Evolutionary conservation across 345 rosid genomes (phyloP).

Genomic region (Moricandia moricandioides): DNA sequence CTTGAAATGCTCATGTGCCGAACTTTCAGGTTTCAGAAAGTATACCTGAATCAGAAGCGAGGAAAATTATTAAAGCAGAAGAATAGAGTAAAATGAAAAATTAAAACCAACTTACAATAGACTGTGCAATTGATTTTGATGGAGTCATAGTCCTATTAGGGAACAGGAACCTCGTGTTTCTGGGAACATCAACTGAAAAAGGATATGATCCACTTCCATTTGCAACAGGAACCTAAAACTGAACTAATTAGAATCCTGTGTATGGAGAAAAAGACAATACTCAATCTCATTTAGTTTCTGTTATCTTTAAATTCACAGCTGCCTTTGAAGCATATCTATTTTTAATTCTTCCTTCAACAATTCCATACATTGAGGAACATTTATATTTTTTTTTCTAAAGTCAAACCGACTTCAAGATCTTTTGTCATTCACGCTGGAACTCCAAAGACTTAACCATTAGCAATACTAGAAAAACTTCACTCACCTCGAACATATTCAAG

Average conservation of each 20-base stretch:
- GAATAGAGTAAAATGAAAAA: conserved; percentile 17
- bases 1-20: conserved; percentile 66
- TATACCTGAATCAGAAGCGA: conserved; percentile 62
- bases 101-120: conserved; percentile 61
- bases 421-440: conserved; percentile 11
- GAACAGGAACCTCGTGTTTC: conserved; percentile 90
- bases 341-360: conserved; percentile 6
- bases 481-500: conserved; percentile 97
- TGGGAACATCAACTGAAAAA: conserved; percentile 88
- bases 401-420: conserved; percentile 7
- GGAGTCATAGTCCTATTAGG: conserved; percentile 78
- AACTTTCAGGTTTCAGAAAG: conserved; percentile 72
- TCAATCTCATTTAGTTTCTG: neutral
- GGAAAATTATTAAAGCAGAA: conserved; percentile 31
- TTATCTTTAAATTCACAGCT: conserved; percentile 6
- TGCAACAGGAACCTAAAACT: conserved; percentile 90
- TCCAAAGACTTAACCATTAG: conserved; percentile 15
- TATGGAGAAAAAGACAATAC: conserved; percentile 8
- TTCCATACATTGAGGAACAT: neutral
- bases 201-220: conserved; percentile 95
- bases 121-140: conserved; percentile 82
- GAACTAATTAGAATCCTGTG: conserved; percentile 23
- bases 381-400: neutral
- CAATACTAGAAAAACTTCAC: conserved; percentile 39
- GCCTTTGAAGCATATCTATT: neutral